Evolutionary conservation across 805 yeast genomes (phyloP).

Genomic region (Candida boleticola): DNA sequence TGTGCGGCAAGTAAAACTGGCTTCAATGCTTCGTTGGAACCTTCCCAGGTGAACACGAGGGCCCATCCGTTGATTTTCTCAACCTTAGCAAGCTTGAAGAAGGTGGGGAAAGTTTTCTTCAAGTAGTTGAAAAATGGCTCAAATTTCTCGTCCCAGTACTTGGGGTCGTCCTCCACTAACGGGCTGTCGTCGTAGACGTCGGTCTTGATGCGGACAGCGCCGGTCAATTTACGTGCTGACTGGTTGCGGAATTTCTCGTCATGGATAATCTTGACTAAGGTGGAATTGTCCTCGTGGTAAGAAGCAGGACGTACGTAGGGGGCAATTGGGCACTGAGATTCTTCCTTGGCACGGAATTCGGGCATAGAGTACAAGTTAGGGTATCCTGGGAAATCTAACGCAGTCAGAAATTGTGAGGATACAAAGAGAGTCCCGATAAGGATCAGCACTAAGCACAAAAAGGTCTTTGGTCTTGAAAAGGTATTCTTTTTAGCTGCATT

Average conservation of each 20-base stretch:
- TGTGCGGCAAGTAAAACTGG: slow-evolving; percentile 24
- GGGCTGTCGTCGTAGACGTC: slow-evolving; percentile 15
- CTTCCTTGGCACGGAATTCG: not conserved
- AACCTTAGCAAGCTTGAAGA: slow-evolving; percentile 12
- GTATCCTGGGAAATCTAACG: not conserved
- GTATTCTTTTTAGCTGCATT: no score
- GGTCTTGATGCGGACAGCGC: slow-evolving; percentile 15
- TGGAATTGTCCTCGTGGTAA: slow-evolving; percentile 15
- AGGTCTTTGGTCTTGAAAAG: no score
- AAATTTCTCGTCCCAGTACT: slow-evolving; percentile 16
- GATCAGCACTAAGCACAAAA: no score
- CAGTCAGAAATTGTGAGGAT: not conserved
- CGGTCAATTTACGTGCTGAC: slow-evolving; percentile 14
- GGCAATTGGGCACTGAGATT: slow-evolving; percentile 1
- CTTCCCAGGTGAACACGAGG: slow-evolving; percentile 21
- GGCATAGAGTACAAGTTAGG: no score
- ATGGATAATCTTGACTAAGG: slow-evolving; percentile 14
- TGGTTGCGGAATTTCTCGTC: slow-evolving; percentile 13
- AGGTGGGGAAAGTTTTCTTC: slow-evolving; percentile 15
- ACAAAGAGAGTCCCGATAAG: no score
- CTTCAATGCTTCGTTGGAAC: slow-evolving; percentile 12
- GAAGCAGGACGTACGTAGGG: slow-evolving; percentile 23
- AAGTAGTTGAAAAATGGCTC: slow-evolving; percentile 17
- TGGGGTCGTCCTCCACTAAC: slow-evolving; percentile 12
- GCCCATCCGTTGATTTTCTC: slow-evolving; percentile 18